These are phyloP conservation scores for Neofusicoccum cordaticola DNA, from an alignment of 2,329 filamentous ascomycete species.

Conservation along the genomic window DNA sequence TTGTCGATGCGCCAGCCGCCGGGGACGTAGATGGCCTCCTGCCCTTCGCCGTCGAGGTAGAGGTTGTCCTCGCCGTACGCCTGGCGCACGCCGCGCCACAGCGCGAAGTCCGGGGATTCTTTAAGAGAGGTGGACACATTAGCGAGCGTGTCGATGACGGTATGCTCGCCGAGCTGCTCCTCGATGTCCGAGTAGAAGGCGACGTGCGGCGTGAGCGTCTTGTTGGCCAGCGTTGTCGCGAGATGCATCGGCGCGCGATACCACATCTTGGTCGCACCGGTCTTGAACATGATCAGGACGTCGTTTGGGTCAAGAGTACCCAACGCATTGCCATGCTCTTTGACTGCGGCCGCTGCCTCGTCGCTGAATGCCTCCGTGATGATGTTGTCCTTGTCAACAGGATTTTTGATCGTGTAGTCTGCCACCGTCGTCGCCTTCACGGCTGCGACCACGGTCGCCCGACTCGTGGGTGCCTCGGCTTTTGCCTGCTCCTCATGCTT, in stretches of 20 bases:
- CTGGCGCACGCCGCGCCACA: constrained; percentile 37
- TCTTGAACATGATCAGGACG: constrained; percentile 5
- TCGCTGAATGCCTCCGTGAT: not conserved
- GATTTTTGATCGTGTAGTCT: not conserved
- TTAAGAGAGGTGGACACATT: constrained; percentile 42
- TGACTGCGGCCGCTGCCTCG: not conserved
- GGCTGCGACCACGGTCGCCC: not conserved
- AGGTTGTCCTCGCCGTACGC: constrained; percentile 16
- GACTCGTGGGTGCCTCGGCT: not conserved
- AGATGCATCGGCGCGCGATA: not conserved
- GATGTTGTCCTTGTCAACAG: not conserved
- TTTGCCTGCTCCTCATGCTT: no score
- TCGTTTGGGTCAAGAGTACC: not conserved
- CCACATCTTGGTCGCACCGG: not conserved
- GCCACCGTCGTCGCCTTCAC: not conserved
- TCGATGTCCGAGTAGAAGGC: constrained; percentile 60
- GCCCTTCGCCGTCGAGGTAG: constrained; percentile 28
- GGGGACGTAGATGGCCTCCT: constrained; percentile 43
- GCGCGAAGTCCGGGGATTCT: constrained; percentile 49
- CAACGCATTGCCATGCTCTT: not conserved
- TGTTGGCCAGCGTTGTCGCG: not conserved
- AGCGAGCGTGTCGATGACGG: constrained; percentile 48
- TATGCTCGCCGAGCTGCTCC: constrained; percentile 49
- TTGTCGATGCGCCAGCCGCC: constrained; percentile 55
- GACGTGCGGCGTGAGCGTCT: constrained; percentile 40